A percentile compares a stretch with the other conserved stretches of the same genome.
phyloP scores from a whole-genome alignment of 352 stramenopile species.

The Pythium utonaiense region DNA sequence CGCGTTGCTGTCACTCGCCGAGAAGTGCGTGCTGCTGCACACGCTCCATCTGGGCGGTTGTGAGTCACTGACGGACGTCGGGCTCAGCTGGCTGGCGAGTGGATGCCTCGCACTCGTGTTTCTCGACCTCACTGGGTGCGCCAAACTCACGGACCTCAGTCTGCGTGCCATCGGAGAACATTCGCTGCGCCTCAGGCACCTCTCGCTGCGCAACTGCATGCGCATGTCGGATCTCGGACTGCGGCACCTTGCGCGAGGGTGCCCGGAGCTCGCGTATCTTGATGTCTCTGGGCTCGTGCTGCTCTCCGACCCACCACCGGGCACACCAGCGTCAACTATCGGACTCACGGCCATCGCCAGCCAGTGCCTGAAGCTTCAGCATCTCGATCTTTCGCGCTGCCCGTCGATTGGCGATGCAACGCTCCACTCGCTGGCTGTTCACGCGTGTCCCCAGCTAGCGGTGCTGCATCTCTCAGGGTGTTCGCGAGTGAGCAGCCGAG shows the following conservation, averaged over 20 bases:
- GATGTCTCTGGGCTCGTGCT: constrained; percentile 40
- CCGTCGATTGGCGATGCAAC: constrained; percentile 36
- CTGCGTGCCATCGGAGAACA: constrained; percentile 83
- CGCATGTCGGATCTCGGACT: constrained; percentile 57
- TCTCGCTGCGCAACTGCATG: constrained; percentile 46
- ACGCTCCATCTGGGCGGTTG: constrained; percentile 76
- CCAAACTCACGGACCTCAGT: constrained; percentile 86
- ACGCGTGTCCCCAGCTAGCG: constrained; percentile 11
- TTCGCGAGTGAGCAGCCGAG: constrained; percentile 22
- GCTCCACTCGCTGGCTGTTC: constrained; percentile 23
- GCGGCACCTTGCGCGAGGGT: constrained; percentile 41
- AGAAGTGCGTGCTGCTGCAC: constrained; percentile 53
- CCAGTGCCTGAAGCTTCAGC: constrained; percentile 31
- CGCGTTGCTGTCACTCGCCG: constrained; percentile 73
- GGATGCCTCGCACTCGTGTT: constrained; percentile 78
- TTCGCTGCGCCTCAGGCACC: constrained; percentile 45
- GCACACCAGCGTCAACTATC: neutral
- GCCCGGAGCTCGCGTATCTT: constrained; percentile 40
- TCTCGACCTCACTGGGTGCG: constrained; percentile 80
- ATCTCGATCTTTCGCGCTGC: constrained; percentile 57
- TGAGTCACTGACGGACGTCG: constrained; percentile 89
- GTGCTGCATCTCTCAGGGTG: constrained; percentile 26
- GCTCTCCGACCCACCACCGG: constrained; percentile 26
- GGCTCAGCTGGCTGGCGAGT: constrained; percentile 86
- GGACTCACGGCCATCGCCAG: constrained; percentile 33